Conservation (phyloP, 2,329 filamentous ascomycete genomes). For the Aaosphaeria pasadenensis region DNA sequence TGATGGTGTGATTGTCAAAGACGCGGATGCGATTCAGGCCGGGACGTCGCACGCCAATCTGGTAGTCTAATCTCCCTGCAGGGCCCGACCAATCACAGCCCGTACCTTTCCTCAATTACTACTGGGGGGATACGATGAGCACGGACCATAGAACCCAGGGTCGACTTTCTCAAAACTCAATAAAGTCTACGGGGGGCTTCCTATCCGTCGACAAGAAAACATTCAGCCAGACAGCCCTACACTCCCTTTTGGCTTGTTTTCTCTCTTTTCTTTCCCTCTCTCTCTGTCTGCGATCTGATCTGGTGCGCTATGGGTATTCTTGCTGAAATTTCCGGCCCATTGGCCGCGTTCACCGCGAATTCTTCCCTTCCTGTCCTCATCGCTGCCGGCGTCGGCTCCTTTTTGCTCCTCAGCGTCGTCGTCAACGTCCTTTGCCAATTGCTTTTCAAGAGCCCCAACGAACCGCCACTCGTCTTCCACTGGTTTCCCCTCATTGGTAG, state of each 20-base stretch:
- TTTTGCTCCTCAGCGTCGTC: conserved; percentile 58
- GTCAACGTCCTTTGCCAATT: conserved; percentile 80
- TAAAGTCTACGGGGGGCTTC: neutral
- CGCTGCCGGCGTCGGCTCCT: conserved; percentile 43
- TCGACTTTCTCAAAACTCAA: too few species aligned
- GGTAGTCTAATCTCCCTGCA: too few species aligned
- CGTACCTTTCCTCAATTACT: too few species aligned
- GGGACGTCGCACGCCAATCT: too few species aligned
- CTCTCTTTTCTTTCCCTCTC: conserved; percentile 4
- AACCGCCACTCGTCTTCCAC: conserved; percentile 62
- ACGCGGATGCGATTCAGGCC: too few species aligned
- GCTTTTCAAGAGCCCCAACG: conserved; percentile 74
- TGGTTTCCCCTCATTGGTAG: conserved; percentile 75
- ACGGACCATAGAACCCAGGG: too few species aligned
- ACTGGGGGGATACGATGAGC: too few species aligned
- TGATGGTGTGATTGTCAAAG: conserved; percentile 2
- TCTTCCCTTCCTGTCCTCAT: conserved; percentile 44
- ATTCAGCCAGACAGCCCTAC: neutral
- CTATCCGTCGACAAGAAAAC: neutral
- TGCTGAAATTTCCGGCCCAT: conserved; percentile 46
- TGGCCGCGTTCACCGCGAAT: conserved; percentile 44
- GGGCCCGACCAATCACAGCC: too few species aligned
- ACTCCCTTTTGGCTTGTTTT: neutral
- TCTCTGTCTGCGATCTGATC: neutral
- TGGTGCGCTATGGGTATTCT: conserved; percentile 51